Evolutionary conservation across 2,329 filamentous ascomycete genomes (phyloP).

Genomic region (Aspergillus thermomutatus): DNA sequence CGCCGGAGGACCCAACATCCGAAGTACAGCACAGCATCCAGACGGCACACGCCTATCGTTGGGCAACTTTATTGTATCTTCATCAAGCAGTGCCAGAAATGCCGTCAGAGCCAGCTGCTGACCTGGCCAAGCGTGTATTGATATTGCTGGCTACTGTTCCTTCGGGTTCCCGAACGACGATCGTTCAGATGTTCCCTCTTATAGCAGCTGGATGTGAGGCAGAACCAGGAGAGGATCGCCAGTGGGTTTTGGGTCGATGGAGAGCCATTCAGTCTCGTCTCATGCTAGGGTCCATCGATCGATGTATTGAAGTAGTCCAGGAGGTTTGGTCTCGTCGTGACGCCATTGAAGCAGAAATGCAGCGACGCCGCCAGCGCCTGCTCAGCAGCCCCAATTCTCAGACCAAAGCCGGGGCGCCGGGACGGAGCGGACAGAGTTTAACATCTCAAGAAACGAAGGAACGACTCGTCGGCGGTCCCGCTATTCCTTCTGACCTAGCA

Average conservation of each 20-base stretch:
- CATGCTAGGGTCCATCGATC: constrained; percentile 65
- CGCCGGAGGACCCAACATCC: constrained; percentile 61
- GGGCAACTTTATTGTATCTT: constrained; percentile 63
- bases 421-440: no score
- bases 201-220: constrained; percentile 66
- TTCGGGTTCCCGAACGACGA: constrained; percentile 58
- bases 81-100: constrained; percentile 68
- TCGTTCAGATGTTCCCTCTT: constrained; percentile 68
- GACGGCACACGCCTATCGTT: constrained; percentile 65
- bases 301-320: constrained; percentile 60
- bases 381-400: constrained; percentile 17
- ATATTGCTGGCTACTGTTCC: constrained; percentile 62
- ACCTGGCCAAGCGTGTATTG: constrained; percentile 61
- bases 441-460: background rate
- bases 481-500: constrained; percentile 6
- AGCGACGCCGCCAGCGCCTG: constrained; percentile 27
- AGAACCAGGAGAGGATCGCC: constrained; percentile 55
- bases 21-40: constrained; percentile 63
- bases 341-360: constrained; percentile 44
- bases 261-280: constrained; percentile 57
- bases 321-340: constrained; percentile 67
- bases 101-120: constrained; percentile 55
- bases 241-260: constrained; percentile 65
- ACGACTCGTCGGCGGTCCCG: background rate
- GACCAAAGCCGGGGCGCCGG: constrained; percentile 1